These are phyloP conservation scores for Solanum chiquidenum DNA, from an alignment of 257 asterid species.

Conservation along the genomic window DNA sequence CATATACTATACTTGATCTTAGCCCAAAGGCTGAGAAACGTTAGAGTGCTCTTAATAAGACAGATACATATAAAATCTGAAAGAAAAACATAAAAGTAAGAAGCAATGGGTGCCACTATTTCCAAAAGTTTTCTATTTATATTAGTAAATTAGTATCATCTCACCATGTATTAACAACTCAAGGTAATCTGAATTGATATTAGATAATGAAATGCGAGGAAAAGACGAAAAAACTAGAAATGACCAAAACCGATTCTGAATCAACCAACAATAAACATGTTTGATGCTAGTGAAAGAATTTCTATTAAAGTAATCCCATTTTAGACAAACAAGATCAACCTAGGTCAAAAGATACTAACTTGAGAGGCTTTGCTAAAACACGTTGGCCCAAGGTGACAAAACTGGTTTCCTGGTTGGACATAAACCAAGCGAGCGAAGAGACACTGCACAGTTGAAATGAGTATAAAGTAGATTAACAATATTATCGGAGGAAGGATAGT, in stretches of 20 bases:
- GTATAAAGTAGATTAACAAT: neutral
- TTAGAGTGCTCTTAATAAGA: neutral
- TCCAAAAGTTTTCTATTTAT: neutral
- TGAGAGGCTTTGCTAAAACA: slow-evolving; percentile 89
- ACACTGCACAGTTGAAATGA: slow-evolving; percentile 55
- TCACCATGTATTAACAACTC: neutral
- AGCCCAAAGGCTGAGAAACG: neutral
- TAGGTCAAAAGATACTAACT: slow-evolving; percentile 38
- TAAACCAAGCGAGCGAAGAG: slow-evolving; percentile 96
- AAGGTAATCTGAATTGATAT: neutral
- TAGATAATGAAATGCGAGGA: neutral
- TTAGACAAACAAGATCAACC: neutral
- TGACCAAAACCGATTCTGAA: neutral
- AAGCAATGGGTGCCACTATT: neutral
- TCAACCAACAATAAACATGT: neutral
- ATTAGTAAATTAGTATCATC: neutral
- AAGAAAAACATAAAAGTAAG: neutral
- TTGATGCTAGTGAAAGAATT: neutral
- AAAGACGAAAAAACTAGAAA: neutral
- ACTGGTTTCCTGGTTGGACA: slow-evolving; percentile 99
- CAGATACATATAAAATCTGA: neutral
- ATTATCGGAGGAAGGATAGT: neutral
- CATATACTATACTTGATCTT: neutral
- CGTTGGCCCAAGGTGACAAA: slow-evolving; percentile 98
- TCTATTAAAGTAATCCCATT: neutral